Percentiles rank a stretch among this genome's conserved stretches.
Conservation (phyloP, 768 basidiomycete species). For the Pisolithus microcarpus region DNA sequence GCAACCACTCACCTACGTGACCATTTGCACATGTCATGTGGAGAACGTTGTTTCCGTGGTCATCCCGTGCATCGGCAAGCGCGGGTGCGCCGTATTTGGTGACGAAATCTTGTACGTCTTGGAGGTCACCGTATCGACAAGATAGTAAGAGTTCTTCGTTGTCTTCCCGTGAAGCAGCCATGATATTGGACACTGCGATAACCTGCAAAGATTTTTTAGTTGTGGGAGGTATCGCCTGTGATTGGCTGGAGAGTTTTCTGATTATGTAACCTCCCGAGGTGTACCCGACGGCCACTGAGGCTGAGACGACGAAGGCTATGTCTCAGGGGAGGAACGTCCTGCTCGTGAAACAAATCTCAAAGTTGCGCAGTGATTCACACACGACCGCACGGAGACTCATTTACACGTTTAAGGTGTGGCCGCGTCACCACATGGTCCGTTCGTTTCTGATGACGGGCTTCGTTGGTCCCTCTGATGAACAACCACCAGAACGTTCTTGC, state of each 20-base stretch:
- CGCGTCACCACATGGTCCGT: too few relatives aligned
- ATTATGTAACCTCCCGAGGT: too few relatives aligned
- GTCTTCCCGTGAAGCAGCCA: slow-evolving; percentile 39
- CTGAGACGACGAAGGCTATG: too few relatives aligned
- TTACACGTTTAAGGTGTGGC: too few relatives aligned
- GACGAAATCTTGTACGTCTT: slow-evolving; percentile 66
- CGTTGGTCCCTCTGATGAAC: too few relatives aligned
- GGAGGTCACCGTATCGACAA: slow-evolving; percentile 83
- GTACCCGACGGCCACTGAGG: too few relatives aligned
- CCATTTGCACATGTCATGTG: slow-evolving; percentile 91
- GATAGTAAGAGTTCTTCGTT: slow-evolving; percentile 71
- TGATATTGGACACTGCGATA: not conserved
- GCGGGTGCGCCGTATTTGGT: slow-evolving; percentile 45
- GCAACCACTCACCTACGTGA: slow-evolving; percentile 57
- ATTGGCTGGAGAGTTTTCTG: not conserved
- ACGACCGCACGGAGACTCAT: too few relatives aligned
- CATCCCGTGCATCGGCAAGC: slow-evolving; percentile 53
- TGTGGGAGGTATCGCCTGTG: not conserved
- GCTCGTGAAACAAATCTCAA: too few relatives aligned
- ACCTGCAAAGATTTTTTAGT: not conserved
- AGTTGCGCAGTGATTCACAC: too few relatives aligned
- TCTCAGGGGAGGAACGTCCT: too few relatives aligned
- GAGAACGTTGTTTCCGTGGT: slow-evolving; percentile 69
- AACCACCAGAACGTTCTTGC: too few relatives aligned
- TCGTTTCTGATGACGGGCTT: too few relatives aligned